Evolutionary conservation across 2,329 filamentous ascomycete genomes (phyloP).

Genomic region (Botrytis aclada): DNA sequence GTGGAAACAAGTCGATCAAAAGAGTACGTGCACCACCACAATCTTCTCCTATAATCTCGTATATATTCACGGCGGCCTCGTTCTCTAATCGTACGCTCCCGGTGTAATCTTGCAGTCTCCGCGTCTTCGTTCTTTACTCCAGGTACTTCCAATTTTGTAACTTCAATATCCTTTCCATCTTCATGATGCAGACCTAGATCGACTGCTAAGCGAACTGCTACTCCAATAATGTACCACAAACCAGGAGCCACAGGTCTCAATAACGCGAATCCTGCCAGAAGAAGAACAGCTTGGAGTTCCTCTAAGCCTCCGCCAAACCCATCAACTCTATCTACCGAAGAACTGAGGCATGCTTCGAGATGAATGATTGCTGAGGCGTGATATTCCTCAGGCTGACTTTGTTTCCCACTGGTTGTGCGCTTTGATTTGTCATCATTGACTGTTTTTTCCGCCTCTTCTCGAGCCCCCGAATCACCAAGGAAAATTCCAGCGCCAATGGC

Average conservation of each 20-base stretch:
- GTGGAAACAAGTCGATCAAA: slow-evolving; percentile 93
- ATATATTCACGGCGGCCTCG: slow-evolving; percentile 74
- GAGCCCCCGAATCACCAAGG: slow-evolving; percentile 59
- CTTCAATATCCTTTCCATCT: slow-evolving; percentile 66
- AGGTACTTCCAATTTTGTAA: slow-evolving; percentile 53
- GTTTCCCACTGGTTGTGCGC: slow-evolving; percentile 39
- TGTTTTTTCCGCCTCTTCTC: slow-evolving; percentile 29
- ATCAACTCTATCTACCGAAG: slow-evolving; percentile 50
- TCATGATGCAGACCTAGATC: slow-evolving; percentile 92
- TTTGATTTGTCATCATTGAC: slow-evolving; percentile 32
- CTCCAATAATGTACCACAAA: slow-evolving; percentile 95
- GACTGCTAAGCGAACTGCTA: slow-evolving; percentile 84
- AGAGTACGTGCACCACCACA: slow-evolving; percentile 98
- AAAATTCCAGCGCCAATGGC: slow-evolving; percentile 94
- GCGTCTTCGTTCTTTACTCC: slow-evolving; percentile 37
- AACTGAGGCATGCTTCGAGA: slow-evolving; percentile 77
- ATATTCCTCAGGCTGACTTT: slow-evolving; percentile 86
- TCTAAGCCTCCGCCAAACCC: slow-evolving; percentile 85
- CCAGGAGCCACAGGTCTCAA: slow-evolving; percentile 88
- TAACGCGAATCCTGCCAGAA: slow-evolving; percentile 88
- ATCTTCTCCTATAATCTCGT: slow-evolving; percentile 76
- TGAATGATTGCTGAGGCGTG: slow-evolving; percentile 93
- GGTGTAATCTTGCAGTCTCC: slow-evolving; percentile 37
- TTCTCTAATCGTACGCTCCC: slow-evolving; percentile 45
- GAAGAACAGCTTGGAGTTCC: slow-evolving; percentile 86